A percentile compares a stretch with the other conserved stretches of the same genome.
Conservation (phyloP, 345 rosid genomes). For the Crucihimalaya himalaica region DNA sequence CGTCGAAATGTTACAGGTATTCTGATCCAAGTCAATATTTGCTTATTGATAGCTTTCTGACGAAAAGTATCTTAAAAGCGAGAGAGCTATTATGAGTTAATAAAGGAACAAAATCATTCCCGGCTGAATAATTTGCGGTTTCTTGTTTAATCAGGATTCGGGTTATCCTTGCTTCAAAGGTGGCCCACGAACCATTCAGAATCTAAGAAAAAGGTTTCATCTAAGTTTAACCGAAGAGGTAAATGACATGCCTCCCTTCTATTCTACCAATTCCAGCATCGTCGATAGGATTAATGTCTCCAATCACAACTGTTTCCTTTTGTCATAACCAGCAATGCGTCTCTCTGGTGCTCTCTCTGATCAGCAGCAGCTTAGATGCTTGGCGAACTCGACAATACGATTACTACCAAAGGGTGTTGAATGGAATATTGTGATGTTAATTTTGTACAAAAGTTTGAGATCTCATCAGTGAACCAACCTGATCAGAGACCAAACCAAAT, state of each 20-base stretch:
- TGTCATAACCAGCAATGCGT: conserved; percentile 7
- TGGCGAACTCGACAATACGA: conserved; percentile 90
- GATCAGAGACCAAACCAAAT: background rate
- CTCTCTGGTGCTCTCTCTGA: conserved; percentile 13
- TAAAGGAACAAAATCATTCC: background rate
- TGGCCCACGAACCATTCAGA: conserved; percentile 18
- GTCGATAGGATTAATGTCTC: conserved; percentile 38
- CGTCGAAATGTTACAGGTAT: conserved; percentile 98
- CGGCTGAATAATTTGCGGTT: background rate
- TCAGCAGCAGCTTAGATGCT: conserved; percentile 21
- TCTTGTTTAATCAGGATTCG: background rate
- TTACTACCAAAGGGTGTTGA: conserved; percentile 86
- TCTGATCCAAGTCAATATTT: conserved; percentile 4
- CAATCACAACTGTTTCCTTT: conserved; percentile 25
- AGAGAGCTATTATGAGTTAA: background rate
- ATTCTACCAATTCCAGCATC: conserved; percentile 33
- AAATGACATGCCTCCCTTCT: background rate
- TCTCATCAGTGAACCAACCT: conserved; percentile 3
- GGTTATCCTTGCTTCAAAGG: conserved; percentile 7
- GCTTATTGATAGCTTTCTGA: conserved; percentile 1
- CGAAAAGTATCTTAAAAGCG: background rate
- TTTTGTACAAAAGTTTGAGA: background rate
- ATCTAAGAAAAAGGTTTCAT: conserved; percentile 21
- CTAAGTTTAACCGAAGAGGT: conserved; percentile 16
- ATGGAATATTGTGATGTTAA: conserved; percentile 71